Base-by-base conservation (phyloP, 768 basidiomycete genomes). In the Tylopilus plumbeoviolaceoides region DNA sequence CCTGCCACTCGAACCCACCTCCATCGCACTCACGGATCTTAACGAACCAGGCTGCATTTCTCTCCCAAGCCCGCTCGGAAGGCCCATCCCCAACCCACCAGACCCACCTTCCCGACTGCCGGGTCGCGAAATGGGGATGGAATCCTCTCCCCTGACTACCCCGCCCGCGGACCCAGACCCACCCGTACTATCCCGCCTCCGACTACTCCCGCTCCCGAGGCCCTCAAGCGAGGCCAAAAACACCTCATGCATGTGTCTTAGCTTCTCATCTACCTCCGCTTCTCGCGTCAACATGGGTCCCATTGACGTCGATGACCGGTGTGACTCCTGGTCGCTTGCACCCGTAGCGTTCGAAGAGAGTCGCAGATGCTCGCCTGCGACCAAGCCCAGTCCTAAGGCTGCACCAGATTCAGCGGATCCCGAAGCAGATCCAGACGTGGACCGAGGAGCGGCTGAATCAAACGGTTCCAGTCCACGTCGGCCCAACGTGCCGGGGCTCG, bases 181-280 rank as follows among this genome's bases (percentile, higher is more conserved):
- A 18, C 56, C 54, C 18, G 33, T 36, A n/a, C 51, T 56, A n/a
- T 63, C 55, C 54, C 61, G 55, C 51, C 64, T 61, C 35, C 72
- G 64, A 48, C 64, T 55, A 18, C 67, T 59, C 9, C 72, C 69
- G 1, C 71, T 69, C 3, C 77, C 78, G 2, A 89, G 70, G 17
- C 83, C 83, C 51, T 83, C 80, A 30, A 90, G 68, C 44, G 82
- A 85, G 50, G 76, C 78, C 60, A 81, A 56, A 65, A 90, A 90
- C 39, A 75, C 72, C 58, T 83, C 84, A 52, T 87, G 81, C 87
- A 89, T 85, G 68, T 75, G 74, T 44, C 70, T 71, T 48, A 90
- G 63, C 55, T 78, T 72, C 65, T 82, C 83, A 48, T 87, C 85
- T 3, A 90, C 81, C 51, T 83, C 87, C 5, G 76, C 74, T 57